Conservation (phyloP, 768 basidiomycete species). For the Calocybe cyanea region DNA sequence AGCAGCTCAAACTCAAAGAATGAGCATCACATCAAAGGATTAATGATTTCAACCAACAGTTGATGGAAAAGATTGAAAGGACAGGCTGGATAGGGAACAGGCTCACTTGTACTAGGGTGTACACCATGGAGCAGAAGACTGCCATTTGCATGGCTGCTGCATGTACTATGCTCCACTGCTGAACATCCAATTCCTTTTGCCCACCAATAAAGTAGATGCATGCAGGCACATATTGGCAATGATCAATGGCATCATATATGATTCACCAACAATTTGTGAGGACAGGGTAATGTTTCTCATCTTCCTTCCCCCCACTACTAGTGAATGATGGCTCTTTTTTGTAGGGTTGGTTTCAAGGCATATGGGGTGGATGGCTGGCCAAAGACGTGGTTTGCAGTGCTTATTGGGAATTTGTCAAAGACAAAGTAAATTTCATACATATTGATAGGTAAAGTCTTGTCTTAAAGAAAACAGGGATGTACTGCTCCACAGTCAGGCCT, state of each 20-base stretch:
- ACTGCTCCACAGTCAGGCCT: too few relatives aligned
- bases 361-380: too few relatives aligned
- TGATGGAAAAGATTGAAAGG: constrained; percentile 1
- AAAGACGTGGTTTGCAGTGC: too few relatives aligned
- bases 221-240: constrained; percentile 15
- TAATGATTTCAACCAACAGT: neutral
- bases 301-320: too few relatives aligned
- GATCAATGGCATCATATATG: constrained; percentile 14
- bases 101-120: constrained; percentile 17
- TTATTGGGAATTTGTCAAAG: too few relatives aligned
- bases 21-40: neutral
- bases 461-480: too few relatives aligned
- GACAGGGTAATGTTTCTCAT: constrained; percentile 4
- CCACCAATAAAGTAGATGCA: constrained; percentile 14
- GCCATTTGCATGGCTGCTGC: constrained; percentile 4
- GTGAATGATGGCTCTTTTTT: too few relatives aligned
- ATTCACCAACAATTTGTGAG: constrained; percentile 13
- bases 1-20: neutral
- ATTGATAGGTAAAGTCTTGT: too few relatives aligned
- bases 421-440: too few relatives aligned
- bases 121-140: constrained; percentile 8
- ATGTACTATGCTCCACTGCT: constrained; percentile 13
- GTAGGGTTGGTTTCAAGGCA: too few relatives aligned
- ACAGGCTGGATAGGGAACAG: constrained; percentile 9
- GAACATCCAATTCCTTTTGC: constrained; percentile 6